Percentiles rank a stretch among this genome's conserved stretches.
Conservation (phyloP, 73 alveolate species). For the Effrenium voratum region DNA sequence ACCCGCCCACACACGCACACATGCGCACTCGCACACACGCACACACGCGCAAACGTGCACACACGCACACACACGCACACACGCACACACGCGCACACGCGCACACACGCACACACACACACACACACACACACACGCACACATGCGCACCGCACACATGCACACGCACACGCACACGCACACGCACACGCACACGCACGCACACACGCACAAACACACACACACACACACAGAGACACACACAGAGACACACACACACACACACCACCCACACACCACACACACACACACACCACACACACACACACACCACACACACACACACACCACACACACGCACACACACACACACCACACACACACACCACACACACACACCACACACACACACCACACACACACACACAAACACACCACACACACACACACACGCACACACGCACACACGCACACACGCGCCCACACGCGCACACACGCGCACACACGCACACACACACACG, state of each 20-base stretch:
- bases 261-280: background rate
- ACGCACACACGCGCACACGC: slow-evolving; percentile 45
- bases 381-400: slow-evolving; percentile 44
- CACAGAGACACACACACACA: background rate
- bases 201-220: slow-evolving; percentile 1
- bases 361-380: slow-evolving; percentile 32
- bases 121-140: slow-evolving; percentile 24
- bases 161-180: slow-evolving; percentile 1
- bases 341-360: slow-evolving; percentile 45
- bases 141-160: slow-evolving; percentile 6
- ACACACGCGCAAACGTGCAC: background rate
- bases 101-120: slow-evolving; percentile 34
- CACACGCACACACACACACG: slow-evolving; percentile 42
- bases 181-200: slow-evolving; percentile 12
- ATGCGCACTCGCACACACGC: no score
- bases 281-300: slow-evolving; percentile 22
- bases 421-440: slow-evolving; percentile 33
- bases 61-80: slow-evolving; percentile 44
- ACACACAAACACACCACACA: slow-evolving; percentile 15
- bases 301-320: slow-evolving; percentile 29
- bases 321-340: slow-evolving; percentile 39
- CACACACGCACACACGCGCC: slow-evolving; percentile 39
- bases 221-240: slow-evolving; percentile 5
- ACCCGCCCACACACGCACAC: slow-evolving; percentile 25
- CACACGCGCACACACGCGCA: slow-evolving; percentile 34